phyloP scores from a whole-genome alignment of 148 eudicot species.

The Nepenthes mirabilis region DNA sequence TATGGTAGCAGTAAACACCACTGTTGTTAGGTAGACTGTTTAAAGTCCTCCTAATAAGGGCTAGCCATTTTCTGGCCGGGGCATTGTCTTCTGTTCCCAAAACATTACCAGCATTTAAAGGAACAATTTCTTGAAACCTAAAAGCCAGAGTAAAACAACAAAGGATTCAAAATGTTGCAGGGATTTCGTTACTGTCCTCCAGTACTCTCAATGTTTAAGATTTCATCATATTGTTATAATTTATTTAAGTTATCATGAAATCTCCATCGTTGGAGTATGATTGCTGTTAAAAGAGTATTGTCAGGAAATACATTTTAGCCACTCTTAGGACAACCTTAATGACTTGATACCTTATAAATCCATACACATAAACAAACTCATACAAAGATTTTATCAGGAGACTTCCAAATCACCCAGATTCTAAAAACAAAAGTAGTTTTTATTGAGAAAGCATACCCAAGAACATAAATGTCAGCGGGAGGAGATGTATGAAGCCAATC shows the following conservation, averaged over 20 bases:
- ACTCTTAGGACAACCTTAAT: too few species aligned
- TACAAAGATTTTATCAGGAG: too few species aligned
- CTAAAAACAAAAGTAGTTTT: background rate
- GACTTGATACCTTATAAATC: too few species aligned
- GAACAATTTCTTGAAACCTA: slow-evolving; percentile 95
- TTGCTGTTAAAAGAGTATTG: too few species aligned
- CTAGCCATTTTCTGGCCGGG: slow-evolving; percentile 84
- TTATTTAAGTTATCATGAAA: too few species aligned
- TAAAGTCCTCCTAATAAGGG: slow-evolving; percentile 57
- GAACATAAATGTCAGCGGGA: slow-evolving; percentile 91
- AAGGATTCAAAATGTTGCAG: background rate
- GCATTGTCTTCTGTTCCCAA: slow-evolving; percentile 92
- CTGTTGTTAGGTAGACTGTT: slow-evolving; percentile 61
- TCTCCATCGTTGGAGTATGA: too few species aligned
- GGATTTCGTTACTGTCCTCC: background rate
- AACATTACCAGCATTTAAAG: slow-evolving; percentile 93
- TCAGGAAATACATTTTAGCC: too few species aligned
- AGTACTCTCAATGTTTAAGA: too few species aligned
- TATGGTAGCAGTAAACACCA: slow-evolving; percentile 16
- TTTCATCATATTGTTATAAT: too few species aligned
- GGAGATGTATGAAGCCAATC: slow-evolving; percentile 96
- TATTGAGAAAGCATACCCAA: slow-evolving; percentile 43
- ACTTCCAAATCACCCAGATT: too few species aligned
- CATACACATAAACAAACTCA: too few species aligned
- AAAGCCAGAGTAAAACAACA: slow-evolving; percentile 4